Evolutionary conservation across 163 green algal species (phyloP).

Genomic region (Picocystis sp.): DNA sequence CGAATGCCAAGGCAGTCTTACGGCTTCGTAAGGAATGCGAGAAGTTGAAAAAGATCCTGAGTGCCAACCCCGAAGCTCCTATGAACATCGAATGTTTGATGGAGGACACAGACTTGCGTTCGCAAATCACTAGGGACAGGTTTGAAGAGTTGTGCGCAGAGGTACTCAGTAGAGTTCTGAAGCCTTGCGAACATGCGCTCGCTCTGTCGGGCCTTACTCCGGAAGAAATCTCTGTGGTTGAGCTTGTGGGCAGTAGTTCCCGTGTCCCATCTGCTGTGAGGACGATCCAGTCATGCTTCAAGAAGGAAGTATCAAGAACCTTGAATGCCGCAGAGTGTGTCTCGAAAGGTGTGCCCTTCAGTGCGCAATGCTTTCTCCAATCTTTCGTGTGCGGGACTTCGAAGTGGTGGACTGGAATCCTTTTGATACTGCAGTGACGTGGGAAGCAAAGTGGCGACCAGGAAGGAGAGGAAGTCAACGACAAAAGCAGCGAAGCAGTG

Average conservation of each 20-base stretch:
- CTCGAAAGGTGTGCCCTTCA: slow-evolving; percentile 76
- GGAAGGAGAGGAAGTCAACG: no score
- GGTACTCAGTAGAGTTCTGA: slow-evolving; percentile 35
- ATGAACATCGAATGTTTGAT: slow-evolving; percentile 92
- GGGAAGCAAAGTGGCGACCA: no score
- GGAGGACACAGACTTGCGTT: slow-evolving; percentile 74
- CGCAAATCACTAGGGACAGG: slow-evolving; percentile 45
- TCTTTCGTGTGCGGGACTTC: slow-evolving; percentile 81
- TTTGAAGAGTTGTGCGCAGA: slow-evolving; percentile 49
- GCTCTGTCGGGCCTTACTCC: slow-evolving; percentile 31
- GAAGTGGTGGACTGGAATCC: slow-evolving; percentile 29
- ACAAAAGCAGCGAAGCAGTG: no score
- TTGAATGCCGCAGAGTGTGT: slow-evolving; percentile 6
- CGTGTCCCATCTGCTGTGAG: slow-evolving; percentile 40
- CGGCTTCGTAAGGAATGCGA: slow-evolving; percentile 67
- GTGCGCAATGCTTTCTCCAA: slow-evolving; percentile 92
- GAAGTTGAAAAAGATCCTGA: slow-evolving; percentile 90
- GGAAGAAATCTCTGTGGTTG: slow-evolving; percentile 62
- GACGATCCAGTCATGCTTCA: no score
- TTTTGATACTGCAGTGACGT: neutral
- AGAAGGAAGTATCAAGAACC: neutral
- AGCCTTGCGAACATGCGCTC: slow-evolving; percentile 20
- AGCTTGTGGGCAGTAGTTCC: slow-evolving; percentile 71
- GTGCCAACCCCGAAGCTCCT: slow-evolving; percentile 66
- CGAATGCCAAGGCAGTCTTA: slow-evolving; percentile 60